These are phyloP conservation scores for Pseudodiploospora longispora DNA, from an alignment of 2,329 filamentous ascomycete genomes.

Conservation along the genomic window DNA sequence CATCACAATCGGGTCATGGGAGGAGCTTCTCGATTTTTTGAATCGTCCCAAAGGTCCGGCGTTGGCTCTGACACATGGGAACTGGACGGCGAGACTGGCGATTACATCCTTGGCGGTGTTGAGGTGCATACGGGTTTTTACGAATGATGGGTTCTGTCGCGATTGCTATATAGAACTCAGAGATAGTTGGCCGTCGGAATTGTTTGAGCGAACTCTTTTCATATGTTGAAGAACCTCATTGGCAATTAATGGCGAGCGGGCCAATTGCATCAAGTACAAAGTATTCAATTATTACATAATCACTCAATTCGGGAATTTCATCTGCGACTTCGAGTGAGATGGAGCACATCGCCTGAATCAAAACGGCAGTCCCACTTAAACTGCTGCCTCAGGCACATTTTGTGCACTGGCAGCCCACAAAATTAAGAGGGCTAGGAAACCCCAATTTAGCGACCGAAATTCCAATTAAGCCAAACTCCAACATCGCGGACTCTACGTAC, in stretches of 20 bases:
- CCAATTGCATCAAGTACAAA: neutral
- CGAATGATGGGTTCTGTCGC: no score
- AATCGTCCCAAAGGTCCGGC: no score
- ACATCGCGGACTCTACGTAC: neutral
- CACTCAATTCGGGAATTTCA: neutral
- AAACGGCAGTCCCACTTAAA: neutral
- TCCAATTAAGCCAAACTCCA: constrained; percentile 4
- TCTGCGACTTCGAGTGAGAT: neutral
- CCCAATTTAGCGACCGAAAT: constrained; percentile 30
- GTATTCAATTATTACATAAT: neutral
- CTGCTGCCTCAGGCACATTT: constrained; percentile 12
- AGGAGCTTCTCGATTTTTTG: no score
- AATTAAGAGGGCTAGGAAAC: constrained; percentile 30
- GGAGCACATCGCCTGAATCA: neutral
- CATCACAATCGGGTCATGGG: no score
- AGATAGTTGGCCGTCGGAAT: no score
- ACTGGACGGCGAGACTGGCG: no score
- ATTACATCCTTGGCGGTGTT: no score
- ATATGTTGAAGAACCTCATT: no score
- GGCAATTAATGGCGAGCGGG: neutral
- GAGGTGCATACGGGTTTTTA: no score
- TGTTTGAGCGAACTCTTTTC: no score
- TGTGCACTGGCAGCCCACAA: constrained; percentile 8
- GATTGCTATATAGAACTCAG: no score
- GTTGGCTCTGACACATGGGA: no score